Base-by-base conservation (phyloP, 1,284 basidiomycete species). In the Leucoagaricus sp. region DNA sequence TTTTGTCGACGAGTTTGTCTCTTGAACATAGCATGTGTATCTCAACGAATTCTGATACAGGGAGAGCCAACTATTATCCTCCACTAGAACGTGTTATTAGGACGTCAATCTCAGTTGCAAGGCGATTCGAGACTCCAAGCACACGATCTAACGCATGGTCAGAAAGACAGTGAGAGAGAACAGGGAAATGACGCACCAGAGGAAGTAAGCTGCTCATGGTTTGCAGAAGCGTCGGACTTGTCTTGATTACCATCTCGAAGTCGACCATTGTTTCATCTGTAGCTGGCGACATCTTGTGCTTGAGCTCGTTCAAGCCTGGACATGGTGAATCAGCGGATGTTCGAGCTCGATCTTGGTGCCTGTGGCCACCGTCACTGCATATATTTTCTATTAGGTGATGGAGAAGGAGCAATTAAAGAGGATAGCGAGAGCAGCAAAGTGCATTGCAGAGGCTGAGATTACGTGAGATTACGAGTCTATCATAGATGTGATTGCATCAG, bases 1-100 rank as follows among this genome's bases (percentile, higher is more conserved):
- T 21, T n/a, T 0, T 77, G 72, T 0, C 83, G 67, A 29, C 88
- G 84, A 9, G 87, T 79, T 1, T 84, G 86, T 42, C 93, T 91
- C 72, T 96, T 96, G 64, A 96, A 94, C 90, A 96, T 94, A 69
- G 93, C 45, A 96, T 86, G 94, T 95, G 69, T 96, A 91, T 8
- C 83, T 80, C 1, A 86, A 80, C 68, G 92, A 89, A 61, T 96
- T 94, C 80, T 95, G 95, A 82, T 96, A 96, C 13, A 80, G 78
- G 1, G 90, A 85, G 5, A 96, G 78, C 13, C 72, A 66, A 64
- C 96, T 93, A 46, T 95, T 93, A 67, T 96, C 93, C 85, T 96
- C 73, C 34, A 72, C 59, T 8, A 17, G 8, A 31, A 31, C 17
- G 19, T 45, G 15, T 38, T 26, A 60, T 34, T 13, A 44, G 33